Conservation (phyloP, 75 land plant species). For the Sequoia sempervirens region DNA sequence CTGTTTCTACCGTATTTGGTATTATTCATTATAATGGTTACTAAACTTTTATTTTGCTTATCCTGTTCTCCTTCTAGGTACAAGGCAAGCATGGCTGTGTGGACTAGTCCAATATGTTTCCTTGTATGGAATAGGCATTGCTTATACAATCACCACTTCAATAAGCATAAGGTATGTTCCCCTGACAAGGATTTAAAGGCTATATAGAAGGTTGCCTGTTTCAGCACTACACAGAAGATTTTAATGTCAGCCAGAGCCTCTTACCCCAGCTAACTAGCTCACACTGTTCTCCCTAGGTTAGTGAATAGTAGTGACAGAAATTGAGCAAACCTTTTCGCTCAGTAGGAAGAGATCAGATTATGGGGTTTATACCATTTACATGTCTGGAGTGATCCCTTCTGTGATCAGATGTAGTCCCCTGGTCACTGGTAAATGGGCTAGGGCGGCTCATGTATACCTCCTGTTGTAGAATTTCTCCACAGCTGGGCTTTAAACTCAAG, state of each 20-base stretch:
- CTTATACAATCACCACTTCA: slow-evolving; percentile 60
- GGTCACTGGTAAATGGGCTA: neutral
- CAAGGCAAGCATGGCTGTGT: slow-evolving; percentile 26
- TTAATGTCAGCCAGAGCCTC: neutral
- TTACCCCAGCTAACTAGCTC: neutral
- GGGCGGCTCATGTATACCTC: neutral
- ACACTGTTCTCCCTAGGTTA: neutral
- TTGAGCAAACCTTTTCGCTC: neutral
- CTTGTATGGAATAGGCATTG: slow-evolving; percentile 42
- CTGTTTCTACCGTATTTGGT: neutral
- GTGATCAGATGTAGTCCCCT: neutral
- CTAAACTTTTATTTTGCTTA: neutral
- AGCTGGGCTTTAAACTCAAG: neutral
- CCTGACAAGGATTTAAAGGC: neutral
- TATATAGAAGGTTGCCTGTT: neutral
- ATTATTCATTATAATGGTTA: neutral
- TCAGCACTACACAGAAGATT: neutral
- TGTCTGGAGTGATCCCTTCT: neutral
- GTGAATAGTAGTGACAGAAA: neutral
- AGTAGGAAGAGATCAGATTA: neutral
- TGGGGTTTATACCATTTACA: neutral
- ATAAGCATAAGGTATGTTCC: slow-evolving; percentile 47
- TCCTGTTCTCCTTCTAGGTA: slow-evolving; percentile 20
- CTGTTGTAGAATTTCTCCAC: neutral
- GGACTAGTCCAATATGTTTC: slow-evolving; percentile 38